Evolutionary conservation across 176 grass and related monocot genomes (phyloP).

Genomic region (Cenchrus americanus): DNA sequence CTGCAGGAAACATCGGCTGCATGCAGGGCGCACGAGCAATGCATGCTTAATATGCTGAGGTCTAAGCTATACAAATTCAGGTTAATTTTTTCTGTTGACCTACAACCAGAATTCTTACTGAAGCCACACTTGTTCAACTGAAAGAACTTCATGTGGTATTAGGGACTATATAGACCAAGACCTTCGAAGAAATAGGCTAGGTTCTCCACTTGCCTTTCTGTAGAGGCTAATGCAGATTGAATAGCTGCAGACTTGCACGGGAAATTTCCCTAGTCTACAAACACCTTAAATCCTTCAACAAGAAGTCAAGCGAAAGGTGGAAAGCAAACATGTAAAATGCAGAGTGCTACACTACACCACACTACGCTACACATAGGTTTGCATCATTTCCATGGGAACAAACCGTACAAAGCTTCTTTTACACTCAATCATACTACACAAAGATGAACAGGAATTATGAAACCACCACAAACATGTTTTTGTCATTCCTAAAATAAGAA

Average conservation of each 20-base stretch:
- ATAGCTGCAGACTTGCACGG: not conserved
- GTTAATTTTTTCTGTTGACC: not conserved
- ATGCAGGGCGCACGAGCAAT: not conserved
- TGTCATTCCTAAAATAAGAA: not conserved
- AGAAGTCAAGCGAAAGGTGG: not conserved
- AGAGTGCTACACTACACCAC: not conserved
- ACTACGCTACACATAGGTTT: not conserved
- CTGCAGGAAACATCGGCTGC: slow-evolving; percentile 22
- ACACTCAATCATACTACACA: not conserved
- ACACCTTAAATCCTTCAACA: slow-evolving; percentile 23
- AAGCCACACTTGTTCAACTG: not conserved
- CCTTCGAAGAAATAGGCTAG: slow-evolving; percentile 2
- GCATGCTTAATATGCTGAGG: not conserved
- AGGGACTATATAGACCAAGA: not conserved
- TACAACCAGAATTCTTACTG: not conserved
- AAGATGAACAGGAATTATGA: not conserved
- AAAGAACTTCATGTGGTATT: slow-evolving; percentile 11
- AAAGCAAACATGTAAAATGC: slow-evolving; percentile 31
- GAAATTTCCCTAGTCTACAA: slow-evolving; percentile 3
- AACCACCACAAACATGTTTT: not conserved
- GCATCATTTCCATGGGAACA: not conserved
- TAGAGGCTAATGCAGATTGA: slow-evolving; percentile 14
- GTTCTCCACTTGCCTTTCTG: slow-evolving; percentile 25
- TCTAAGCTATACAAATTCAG: not conserved
- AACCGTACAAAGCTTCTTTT: slow-evolving; percentile 5